These are phyloP conservation scores for Fusarium liriodendri DNA, from an alignment of 2,329 filamentous ascomycete genomes.

Conservation along the genomic window DNA sequence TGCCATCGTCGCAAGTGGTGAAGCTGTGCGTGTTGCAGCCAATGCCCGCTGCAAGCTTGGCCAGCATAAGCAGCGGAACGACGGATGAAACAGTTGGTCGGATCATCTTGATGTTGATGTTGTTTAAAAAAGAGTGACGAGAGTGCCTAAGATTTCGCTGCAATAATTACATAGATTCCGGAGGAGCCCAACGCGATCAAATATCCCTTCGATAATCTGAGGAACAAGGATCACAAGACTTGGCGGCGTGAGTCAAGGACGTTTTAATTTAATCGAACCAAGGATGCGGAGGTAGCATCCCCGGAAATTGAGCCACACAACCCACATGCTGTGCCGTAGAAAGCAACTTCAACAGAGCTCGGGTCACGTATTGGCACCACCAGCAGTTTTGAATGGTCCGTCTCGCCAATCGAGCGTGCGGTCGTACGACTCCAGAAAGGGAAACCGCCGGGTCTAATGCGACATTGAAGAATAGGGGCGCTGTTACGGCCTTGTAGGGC, in stretches of 20 bases:
- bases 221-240: not conserved
- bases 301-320: not conserved
- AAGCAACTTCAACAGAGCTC: not conserved
- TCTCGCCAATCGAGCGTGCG: not conserved
- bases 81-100: not conserved
- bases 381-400: not conserved
- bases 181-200: not conserved
- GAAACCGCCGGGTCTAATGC: not conserved
- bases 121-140: not conserved
- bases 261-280: not conserved
- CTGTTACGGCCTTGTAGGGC: not conserved
- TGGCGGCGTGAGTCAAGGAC: not conserved
- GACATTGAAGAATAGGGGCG: not conserved
- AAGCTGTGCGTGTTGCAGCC: conserved; percentile 29
- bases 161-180: not conserved
- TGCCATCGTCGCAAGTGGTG: conserved; percentile 35
- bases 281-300: not conserved
- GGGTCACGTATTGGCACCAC: not conserved
- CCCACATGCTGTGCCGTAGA: not conserved
- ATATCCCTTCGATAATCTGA: not conserved
- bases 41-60: conserved; percentile 17
- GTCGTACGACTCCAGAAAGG: not conserved
- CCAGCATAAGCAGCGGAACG: conserved; percentile 18
- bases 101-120: conserved; percentile 11
- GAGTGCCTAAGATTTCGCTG: not conserved